phyloP scores from a whole-genome alignment of 805 yeast species.

The Lachancea cidri region DNA sequence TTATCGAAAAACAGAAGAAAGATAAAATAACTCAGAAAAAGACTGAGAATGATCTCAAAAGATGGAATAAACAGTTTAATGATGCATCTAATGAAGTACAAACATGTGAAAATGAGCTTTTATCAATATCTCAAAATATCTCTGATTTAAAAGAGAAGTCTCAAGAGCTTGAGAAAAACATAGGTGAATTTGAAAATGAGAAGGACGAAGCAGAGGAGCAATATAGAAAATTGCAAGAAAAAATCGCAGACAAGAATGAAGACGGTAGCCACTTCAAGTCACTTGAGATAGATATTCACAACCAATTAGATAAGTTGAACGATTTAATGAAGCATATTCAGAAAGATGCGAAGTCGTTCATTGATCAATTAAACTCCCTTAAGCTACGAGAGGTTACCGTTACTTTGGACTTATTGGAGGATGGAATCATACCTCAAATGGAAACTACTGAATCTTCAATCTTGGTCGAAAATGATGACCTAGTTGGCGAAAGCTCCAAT shows the following conservation, averaged over 20 bases:
- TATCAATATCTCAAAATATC: constrained; percentile 6
- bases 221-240: constrained; percentile 39
- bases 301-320: constrained; percentile 55
- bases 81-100: constrained; percentile 46
- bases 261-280: constrained; percentile 55
- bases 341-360: constrained; percentile 36
- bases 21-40: constrained; percentile 55
- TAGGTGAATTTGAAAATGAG: constrained; percentile 27
- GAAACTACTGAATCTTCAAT: background rate
- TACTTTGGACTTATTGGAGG: constrained; percentile 15
- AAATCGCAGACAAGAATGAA: constrained; percentile 36
- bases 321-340: constrained; percentile 35
- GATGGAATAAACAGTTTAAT: constrained; percentile 44
- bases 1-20: constrained; percentile 50
- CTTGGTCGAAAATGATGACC: background rate
- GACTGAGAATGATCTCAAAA: constrained; percentile 55
- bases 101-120: constrained; percentile 35
- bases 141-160: constrained; percentile 21
- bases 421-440: constrained; percentile 1
- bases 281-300: constrained; percentile 60
- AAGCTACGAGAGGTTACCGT: constrained; percentile 51
- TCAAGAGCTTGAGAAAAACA: constrained; percentile 32
- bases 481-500: background rate
- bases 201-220: constrained; percentile 38
- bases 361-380: constrained; percentile 39